Evolutionary conservation across 2,329 filamentous ascomycete species (phyloP).

Genomic region (Teratosphaeriaceae sp.): DNA sequence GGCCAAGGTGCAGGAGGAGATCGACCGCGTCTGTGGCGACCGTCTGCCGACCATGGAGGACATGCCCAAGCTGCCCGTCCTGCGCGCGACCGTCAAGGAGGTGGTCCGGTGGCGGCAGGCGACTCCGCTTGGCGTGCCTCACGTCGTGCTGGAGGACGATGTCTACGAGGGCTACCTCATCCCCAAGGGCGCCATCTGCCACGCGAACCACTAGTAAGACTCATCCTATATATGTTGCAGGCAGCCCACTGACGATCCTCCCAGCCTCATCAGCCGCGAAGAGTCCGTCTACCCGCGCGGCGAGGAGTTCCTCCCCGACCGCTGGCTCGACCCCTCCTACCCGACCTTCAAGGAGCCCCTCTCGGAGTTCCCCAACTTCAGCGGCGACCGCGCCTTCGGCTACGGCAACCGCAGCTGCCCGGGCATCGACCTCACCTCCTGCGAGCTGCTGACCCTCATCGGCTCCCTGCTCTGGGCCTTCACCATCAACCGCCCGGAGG

Average conservation of each 20-base stretch:
- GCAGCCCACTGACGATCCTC: constrained; percentile 6
- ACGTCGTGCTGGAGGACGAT: constrained; percentile 30
- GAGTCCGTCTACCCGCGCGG: constrained; percentile 23
- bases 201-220: constrained; percentile 30
- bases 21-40: constrained; percentile 27
- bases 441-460: constrained; percentile 26
- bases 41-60: constrained; percentile 25
- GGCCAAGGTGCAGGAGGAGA: constrained; percentile 24
- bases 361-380: constrained; percentile 29
- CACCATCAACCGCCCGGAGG: constrained; percentile 23
- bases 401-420: constrained; percentile 30
- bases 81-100: constrained; percentile 30
- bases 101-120: constrained; percentile 29
- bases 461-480: constrained; percentile 27
- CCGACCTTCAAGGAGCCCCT: constrained; percentile 32
- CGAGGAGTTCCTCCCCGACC: constrained; percentile 28
- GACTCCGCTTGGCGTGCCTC: constrained; percentile 35
- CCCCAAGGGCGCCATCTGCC: constrained; percentile 30
- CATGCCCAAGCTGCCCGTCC: constrained; percentile 25
- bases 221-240: neutral
- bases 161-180: constrained; percentile 33
- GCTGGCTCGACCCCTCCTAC: constrained; percentile 27
- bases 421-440: constrained; percentile 28
- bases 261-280: constrained; percentile 27
- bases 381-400: constrained; percentile 27